Conservation (phyloP, 345 rosid genomes). For the Salix arbutifolia region DNA sequence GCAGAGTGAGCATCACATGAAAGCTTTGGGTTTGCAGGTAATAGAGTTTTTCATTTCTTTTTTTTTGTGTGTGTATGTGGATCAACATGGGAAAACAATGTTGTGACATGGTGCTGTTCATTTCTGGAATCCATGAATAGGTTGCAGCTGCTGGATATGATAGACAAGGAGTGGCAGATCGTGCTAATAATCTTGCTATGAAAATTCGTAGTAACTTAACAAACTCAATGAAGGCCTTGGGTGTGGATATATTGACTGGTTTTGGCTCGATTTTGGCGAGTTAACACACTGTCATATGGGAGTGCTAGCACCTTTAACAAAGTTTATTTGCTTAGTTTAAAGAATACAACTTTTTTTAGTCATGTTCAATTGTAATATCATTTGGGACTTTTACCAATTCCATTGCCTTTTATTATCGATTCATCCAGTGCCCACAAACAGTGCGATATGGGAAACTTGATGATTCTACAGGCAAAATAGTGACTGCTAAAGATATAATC, state of each 20-base stretch:
- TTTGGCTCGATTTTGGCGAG: slow-evolving; percentile 76
- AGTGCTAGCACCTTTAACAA: not conserved
- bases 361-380: not conserved
- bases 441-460: slow-evolving; percentile 68
- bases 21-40: slow-evolving; percentile 95
- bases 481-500: slow-evolving; percentile 77
- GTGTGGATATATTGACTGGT: slow-evolving; percentile 94
- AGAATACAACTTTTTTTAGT: not conserved
- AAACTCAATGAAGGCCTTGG: slow-evolving; percentile 88
- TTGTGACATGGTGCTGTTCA: not conserved
- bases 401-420: slow-evolving; percentile 7
- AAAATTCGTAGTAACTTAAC: slow-evolving; percentile 86
- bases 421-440: slow-evolving; percentile 80
- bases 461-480: slow-evolving; percentile 47
- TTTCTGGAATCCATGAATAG: slow-evolving; percentile 31
- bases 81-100: not conserved
- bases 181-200: slow-evolving; percentile 87
- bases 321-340: not conserved
- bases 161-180: slow-evolving; percentile 95
- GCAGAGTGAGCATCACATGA: slow-evolving; percentile 91
- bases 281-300: slow-evolving; percentile 1
- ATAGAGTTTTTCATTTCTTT: not conserved
- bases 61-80: not conserved
- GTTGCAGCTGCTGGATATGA: slow-evolving; percentile 92
- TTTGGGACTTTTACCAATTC: not conserved